Base-by-base conservation (phyloP, 2,329 filamentous ascomycete species). In the Blastomyces parvus region DNA sequence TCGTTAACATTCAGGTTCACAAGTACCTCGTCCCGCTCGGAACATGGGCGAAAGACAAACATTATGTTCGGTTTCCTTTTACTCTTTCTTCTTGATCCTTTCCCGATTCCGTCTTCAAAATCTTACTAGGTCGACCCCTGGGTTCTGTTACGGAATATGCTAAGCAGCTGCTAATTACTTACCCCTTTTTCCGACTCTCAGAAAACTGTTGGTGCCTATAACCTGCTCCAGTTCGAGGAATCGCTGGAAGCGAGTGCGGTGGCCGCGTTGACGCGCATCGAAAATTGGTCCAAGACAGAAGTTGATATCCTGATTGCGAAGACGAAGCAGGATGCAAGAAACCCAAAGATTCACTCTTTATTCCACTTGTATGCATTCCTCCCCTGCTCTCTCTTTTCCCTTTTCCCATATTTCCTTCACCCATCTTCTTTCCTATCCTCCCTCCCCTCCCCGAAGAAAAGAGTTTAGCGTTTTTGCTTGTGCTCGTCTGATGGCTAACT, bases 1-100 rank as follows among this genome's bases (percentile, higher is more conserved):
- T 71, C 62, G 62, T 68, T 48, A 63, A 70, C 55, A 63, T 71
- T 17, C 25, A 63, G 2, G 60, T 59, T 36, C 46, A 64, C 53
- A 66, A 64, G 56, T 64, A 66, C 46, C 60, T 59, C 14, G n/a
- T 71, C 17, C 71, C 71, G 1, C 66, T 72, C 42, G 70, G 70
- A 53, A 60, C 65, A 9, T 72, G 70, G 70, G 60, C 70, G 11
- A 69, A 68, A 53, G 67, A 72, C 46, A 60, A 63, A 56, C 63
- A 66, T 58, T 63, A 66, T 44, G 67, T 68, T 60, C 36, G 63
- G 33, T 22, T 22, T 27, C n/a, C 1, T 13, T 36, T 38, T 42
- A 13, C 3, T 3, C 19, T 19, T 42, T 11, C 17, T 40, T 3
- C 52, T n/a, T 14, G 5, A 1, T 52, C 48, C 50, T 30, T 53